Evolutionary conservation across 805 yeast genomes (phyloP).

Genomic region (Ascoidea tarda): DNA sequence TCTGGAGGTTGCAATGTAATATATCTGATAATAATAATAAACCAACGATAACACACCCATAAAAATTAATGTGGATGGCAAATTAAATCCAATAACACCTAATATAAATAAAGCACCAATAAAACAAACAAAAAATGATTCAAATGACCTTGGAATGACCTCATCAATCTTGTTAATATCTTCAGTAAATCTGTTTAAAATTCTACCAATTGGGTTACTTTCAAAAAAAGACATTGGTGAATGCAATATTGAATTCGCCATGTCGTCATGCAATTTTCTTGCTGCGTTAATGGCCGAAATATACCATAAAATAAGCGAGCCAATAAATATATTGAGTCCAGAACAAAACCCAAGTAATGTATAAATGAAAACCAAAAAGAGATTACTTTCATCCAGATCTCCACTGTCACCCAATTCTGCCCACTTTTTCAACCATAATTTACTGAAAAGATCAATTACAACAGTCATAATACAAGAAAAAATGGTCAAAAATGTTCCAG

Average conservation of each 20-base stretch:
- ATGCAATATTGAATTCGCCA: conserved; percentile 43
- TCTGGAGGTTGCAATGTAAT: conserved; percentile 56
- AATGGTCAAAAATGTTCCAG: conserved; percentile 30
- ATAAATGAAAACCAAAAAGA: conserved; percentile 36
- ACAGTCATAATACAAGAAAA: conserved; percentile 21
- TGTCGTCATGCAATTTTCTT: conserved; percentile 34
- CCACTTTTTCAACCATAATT: conserved; percentile 60
- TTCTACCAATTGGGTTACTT: conserved; percentile 75
- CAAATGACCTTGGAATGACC: conserved; percentile 38
- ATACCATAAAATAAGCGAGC: conserved; percentile 34
- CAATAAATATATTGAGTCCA: conserved; percentile 30
- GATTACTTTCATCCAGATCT: conserved; percentile 25
- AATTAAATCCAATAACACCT: conserved; percentile 32
- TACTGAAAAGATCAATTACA: conserved; percentile 26
- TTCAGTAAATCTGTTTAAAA: conserved; percentile 62
- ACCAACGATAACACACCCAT: conserved; percentile 33
- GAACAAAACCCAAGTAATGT: conserved; percentile 40
- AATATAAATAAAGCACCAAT: conserved; percentile 35
- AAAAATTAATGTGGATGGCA: conserved; percentile 40
- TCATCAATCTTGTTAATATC: conserved; percentile 47
- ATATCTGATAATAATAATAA: conserved; percentile 58
- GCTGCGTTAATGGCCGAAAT: conserved; percentile 45
- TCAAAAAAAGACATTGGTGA: conserved; percentile 80
- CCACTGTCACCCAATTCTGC: conserved; percentile 35
- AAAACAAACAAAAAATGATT: conserved; percentile 28